Base-by-base conservation (phyloP, 805 yeast genomes). In the Suhomyces sp. region DNA sequence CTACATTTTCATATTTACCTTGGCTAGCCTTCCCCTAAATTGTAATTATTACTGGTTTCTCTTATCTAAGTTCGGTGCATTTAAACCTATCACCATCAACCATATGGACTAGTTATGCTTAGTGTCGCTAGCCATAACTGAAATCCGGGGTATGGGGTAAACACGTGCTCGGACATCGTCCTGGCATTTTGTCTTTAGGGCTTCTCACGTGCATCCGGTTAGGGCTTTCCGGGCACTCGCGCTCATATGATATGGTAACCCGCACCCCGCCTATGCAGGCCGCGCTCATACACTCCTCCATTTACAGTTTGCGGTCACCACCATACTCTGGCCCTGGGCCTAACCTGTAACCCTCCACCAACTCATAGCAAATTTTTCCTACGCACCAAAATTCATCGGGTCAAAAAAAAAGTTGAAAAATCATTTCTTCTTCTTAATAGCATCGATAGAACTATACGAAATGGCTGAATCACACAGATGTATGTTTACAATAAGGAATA, bases 401-500 rank as follows among this genome's bases (percentile, higher is more conserved):
- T 35, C 33, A 46, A 46, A 46, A 46, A 37, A 46, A 46, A 46
- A 44, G 29, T 46, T 46, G 48, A 46, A 46, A 46, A 35, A 29
- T 46, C 48, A 46, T 35, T 41, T 24, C 44, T 43, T 48, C 48
- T 44, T 44, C 39, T 46, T 53, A 46, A 31, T 47, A 50, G 41
- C 53, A 50, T 31, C 47, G 46, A 43, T 39, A 57, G 58, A 56
- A 58, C 50, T 53, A 58, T 56, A 56, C 64, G 83, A 77, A 80
- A 89, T 89, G 96, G 91, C 96, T 83, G 96, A 89, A 84, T 86
- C 96, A 76, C 96, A 89, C 83, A 89, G 97, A 90, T 87, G 96
- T 89, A 89, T 79, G 96, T 88, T 65, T 57, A 46, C 35, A 20
- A 48, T 15, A 20, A 24, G 15, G 40, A n/a, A 20, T 10, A 17